Base-by-base conservation (phyloP, 2,329 filamentous ascomycete genomes). In the Trichoderma sp. region DNA sequence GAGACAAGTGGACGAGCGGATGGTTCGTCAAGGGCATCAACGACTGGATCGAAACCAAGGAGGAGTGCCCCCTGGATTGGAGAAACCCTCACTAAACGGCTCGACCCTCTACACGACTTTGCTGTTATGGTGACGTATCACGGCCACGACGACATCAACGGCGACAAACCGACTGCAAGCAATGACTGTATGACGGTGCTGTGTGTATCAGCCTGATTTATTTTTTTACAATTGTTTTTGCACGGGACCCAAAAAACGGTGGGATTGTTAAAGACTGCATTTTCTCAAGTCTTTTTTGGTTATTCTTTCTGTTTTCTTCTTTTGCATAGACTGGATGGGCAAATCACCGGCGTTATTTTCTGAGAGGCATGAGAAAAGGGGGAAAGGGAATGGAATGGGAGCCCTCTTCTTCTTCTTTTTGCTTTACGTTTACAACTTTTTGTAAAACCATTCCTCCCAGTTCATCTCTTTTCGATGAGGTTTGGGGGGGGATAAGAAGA, bases 21-120 rank as follows among this genome's bases (percentile, higher is more conserved):
- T 86, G 84, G 84, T 81, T 85, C 71, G 74, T 84, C 39, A 78
- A 83, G 66, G 84, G 84, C 50, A 85, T 86, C 76, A 79, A 82
- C 53, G 81, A 84, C 72, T 86, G 84, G 84, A 83, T 85, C 65
- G 78, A 81, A 8, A 80, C 82, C 20, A 82, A 79, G 76, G 84
- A 84, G 8, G 81, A 85, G 61, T 86, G 84, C 73, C 75, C 76
- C 55, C 76, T 81, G 4, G 78, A 79, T 13, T 86, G 84, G 84
- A 83, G 80, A 72, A 77, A 78, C 36, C 79, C 81, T 3, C 77
- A 79, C 39, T 78, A 47, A 43, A 11, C 4, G 70, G 67, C 70
- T 20, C 26, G 20, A 3, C 26, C n/a, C 30, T 65, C 58, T 55
- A 39, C 63, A 23, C 34, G 17, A 28, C 32, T 30, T 8, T 28